Evolutionary conservation across 257 asterid genomes (phyloP), one percentile per base, ranked within the genome.

Genomic region (Capsicum pubescens): DNA sequence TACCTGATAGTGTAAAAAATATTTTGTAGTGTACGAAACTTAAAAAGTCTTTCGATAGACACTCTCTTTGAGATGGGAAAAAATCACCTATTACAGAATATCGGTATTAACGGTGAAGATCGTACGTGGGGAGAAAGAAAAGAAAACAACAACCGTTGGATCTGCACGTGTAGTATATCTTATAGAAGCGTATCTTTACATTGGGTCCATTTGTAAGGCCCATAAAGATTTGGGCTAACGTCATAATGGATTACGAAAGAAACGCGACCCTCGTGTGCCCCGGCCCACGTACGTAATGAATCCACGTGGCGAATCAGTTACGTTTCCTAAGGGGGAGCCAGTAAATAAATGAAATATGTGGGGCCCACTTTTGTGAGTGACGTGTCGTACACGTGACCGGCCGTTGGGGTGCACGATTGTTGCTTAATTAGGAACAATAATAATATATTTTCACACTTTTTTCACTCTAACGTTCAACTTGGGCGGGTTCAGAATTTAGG

Each of bases 201-300:
- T 86, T 86, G 87, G 78, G 12, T 50, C 8, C 66, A 84, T 85
- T 87, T 86, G 56, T 7, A 82, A 81, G 84, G 83, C 84, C 90
- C 90, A 81, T 42, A 35, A 80, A 85, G 44, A 88, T 86, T 85
- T 44, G 7, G 6, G 3, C 2, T 57, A 69, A 87, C 94, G 89
- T 90, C 89, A 90, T 35, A 3, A 0, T 59, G 56, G 63, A 36
- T 26, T 42, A 39, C 10, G 8, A 6, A 36, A 66, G 69, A 81
- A 68, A 80, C 84, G 63, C 93, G 85, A 86, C 85, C 84, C 89
- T 88, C 91, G 94, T 91, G 96, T 91, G 93, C 92, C 90, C 90
- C 3, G 91, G 92, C 91, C 93, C 97, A 89, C 91, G 69, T 87
- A 85, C 89, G 26, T 57, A 44, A 3, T 77, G 61, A 21, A 8